phyloP scores from a whole-genome alignment of 352 stramenopile genomes.

The Phytopythium cucurbitacearum region DNA sequence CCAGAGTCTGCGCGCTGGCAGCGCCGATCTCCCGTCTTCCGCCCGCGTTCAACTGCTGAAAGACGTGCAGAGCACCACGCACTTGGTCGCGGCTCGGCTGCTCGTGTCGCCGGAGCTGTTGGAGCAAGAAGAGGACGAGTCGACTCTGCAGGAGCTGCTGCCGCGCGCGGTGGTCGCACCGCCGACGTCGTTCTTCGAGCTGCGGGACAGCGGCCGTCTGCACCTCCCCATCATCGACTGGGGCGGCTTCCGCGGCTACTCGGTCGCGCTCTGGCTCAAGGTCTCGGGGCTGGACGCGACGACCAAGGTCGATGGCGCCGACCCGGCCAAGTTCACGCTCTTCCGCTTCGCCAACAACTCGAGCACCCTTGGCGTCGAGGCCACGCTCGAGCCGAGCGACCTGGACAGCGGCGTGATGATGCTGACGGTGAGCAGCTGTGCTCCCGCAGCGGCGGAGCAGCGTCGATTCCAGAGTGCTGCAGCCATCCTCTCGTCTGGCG shows the following conservation, averaged over 20 bases:
- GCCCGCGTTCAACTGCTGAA: slow-evolving; percentile 20
- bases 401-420: slow-evolving; percentile 18
- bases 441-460: slow-evolving; percentile 20
- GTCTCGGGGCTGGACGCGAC: slow-evolving; percentile 18
- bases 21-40: neutral
- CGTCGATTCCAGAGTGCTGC: slow-evolving; percentile 22
- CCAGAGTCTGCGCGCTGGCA: neutral
- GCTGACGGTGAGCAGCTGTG: slow-evolving; percentile 52
- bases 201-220: slow-evolving; percentile 61
- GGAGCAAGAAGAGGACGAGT: slow-evolving; percentile 9
- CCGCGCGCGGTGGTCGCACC: slow-evolving; percentile 26
- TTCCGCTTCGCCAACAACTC: slow-evolving; percentile 73
- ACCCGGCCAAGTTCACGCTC: slow-evolving; percentile 50
- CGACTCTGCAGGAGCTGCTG: slow-evolving; percentile 28
- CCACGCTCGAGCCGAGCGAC: slow-evolving; percentile 44
- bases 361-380: slow-evolving; percentile 67
- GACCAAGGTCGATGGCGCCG: slow-evolving; percentile 6
- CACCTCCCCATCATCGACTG: slow-evolving; percentile 76
- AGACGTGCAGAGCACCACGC: slow-evolving; percentile 26
- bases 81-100: slow-evolving; percentile 28
- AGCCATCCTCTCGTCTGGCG: slow-evolving; percentile 29
- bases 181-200: slow-evolving; percentile 61
- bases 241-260: slow-evolving; percentile 75
- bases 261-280: slow-evolving; percentile 72
- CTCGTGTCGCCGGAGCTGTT: slow-evolving; percentile 17